Percentiles rank a stretch among this genome's conserved stretches.
Conservation (phyloP, 192 early-diverging fungal genomes). For the Coemansia pectinata region DNA sequence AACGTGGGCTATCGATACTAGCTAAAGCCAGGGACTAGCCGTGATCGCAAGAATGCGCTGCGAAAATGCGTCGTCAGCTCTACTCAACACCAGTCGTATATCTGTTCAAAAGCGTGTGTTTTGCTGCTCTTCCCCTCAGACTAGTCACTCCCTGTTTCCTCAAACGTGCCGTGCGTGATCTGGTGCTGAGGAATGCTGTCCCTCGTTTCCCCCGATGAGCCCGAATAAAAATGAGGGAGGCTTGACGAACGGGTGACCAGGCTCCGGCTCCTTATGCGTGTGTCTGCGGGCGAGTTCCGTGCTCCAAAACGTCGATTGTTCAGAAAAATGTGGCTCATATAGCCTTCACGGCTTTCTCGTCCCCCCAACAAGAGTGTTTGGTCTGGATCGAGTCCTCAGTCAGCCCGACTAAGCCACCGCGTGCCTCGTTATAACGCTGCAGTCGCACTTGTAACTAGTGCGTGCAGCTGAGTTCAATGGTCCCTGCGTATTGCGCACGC, state of each 20-base stretch:
- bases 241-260: background rate
- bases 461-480: background rate
- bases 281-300: background rate
- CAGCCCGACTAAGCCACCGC: background rate
- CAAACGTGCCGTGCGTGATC: background rate
- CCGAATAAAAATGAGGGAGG: background rate
- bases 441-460: background rate
- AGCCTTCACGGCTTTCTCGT: background rate
- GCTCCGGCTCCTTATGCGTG: background rate
- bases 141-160: background rate
- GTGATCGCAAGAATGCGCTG: background rate
- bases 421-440: background rate
- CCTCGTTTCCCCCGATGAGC: background rate
- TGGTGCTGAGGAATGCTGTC: constrained; percentile 5
- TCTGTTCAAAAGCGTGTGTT: background rate
- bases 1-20: constrained; percentile 4
- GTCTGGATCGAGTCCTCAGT: background rate
- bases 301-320: background rate
- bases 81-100: background rate
- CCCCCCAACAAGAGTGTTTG: background rate
- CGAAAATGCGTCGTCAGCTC: background rate
- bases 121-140: background rate
- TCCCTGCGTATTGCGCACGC: constrained; percentile 1
- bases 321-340: background rate
- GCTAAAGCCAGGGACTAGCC: background rate